Percentiles rank a stretch among this genome's conserved stretches.
Conservation (phyloP, 129 eudicot species). For the Escallonia rubra region DNA sequence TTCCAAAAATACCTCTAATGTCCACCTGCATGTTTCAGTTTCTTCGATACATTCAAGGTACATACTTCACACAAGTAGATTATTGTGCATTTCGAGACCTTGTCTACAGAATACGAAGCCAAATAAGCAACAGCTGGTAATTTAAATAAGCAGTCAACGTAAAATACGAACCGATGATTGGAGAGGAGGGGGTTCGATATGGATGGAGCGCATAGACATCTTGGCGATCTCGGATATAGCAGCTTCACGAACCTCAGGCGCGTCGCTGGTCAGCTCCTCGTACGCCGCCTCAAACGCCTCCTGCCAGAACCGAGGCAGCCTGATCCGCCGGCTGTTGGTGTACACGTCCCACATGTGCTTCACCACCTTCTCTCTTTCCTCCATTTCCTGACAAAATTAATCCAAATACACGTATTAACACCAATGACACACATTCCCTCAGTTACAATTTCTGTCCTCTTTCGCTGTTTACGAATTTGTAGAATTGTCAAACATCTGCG, state of each 20-base stretch:
- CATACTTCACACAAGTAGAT: too few relatives aligned
- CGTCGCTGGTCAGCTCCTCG: slow-evolving; percentile 80
- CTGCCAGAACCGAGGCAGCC: slow-evolving; percentile 81
- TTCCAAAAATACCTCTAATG: too few relatives aligned
- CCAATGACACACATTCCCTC: not conserved
- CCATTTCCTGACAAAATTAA: slow-evolving; percentile 59
- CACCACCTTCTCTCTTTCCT: slow-evolving; percentile 95
- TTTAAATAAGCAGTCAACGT: not conserved
- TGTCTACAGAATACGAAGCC: too few relatives aligned
- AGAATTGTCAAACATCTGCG: too few relatives aligned
- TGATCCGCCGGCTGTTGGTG: slow-evolving; percentile 61
- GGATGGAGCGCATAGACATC: slow-evolving; percentile 63
- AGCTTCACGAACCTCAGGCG: slow-evolving; percentile 51
- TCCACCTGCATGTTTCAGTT: too few relatives aligned
- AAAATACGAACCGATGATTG: slow-evolving; percentile 40
- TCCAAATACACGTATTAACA: not conserved
- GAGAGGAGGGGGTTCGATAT: slow-evolving; percentile 51
- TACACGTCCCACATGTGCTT: slow-evolving; percentile 98
- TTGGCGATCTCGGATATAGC: slow-evolving; percentile 84
- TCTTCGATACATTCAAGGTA: too few relatives aligned
- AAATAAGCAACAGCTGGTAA: too few relatives aligned
- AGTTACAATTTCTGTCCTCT: too few relatives aligned
- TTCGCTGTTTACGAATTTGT: too few relatives aligned
- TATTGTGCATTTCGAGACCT: too few relatives aligned
- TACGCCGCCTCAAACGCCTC: slow-evolving; percentile 94